Evolutionary conservation across 768 basidiomycete species (phyloP).

Genomic region (Dacryopinax primogenitus): DNA sequence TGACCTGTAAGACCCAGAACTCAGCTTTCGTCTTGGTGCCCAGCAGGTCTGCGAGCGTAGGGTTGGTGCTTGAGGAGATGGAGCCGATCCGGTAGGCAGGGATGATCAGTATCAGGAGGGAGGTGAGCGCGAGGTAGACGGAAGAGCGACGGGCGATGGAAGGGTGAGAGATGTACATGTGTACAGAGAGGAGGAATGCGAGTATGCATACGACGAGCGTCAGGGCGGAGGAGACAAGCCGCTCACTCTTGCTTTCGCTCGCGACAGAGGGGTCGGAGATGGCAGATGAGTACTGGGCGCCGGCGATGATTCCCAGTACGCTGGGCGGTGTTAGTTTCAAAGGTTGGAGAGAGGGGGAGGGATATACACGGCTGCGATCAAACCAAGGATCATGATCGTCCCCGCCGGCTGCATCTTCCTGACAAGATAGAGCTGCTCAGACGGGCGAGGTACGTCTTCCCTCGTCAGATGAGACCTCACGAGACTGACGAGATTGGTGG

Average conservation of each 20-base stretch:
- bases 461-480: not conserved
- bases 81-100: not conserved
- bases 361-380: not conserved
- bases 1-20: not conserved
- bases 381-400: not conserved
- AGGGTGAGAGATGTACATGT: not conserved
- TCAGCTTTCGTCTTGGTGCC: not conserved
- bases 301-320: not conserved
- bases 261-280: not conserved
- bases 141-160: not conserved
- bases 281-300: not conserved
- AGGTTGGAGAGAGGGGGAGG: not conserved
- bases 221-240: not conserved
- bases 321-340: not conserved
- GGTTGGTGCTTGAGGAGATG: not conserved
- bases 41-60: not conserved
- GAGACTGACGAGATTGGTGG: not conserved
- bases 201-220: not conserved
- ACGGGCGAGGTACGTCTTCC: not conserved
- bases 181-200: not conserved
- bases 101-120: not conserved
- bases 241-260: not conserved
- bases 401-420: not conserved
- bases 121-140: not conserved
- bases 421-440: not conserved